phyloP scores from a whole-genome alignment of 2,329 filamentous ascomycete genomes.

The Tolypocladium ovalisporum region DNA sequence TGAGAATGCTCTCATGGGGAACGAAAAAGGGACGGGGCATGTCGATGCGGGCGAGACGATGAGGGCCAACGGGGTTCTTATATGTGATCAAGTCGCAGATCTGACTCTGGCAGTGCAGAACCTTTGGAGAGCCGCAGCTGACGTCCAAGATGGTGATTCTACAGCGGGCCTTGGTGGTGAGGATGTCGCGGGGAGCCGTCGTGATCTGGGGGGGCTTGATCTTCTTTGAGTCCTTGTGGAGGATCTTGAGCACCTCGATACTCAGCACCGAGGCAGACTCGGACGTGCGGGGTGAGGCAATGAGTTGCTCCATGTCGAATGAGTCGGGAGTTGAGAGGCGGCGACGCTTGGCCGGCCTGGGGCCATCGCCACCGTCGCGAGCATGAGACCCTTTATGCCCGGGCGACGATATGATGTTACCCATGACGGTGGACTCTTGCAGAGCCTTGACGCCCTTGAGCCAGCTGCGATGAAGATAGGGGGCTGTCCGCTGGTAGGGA shows the following conservation, averaged over 20 bases:
- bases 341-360: conserved; percentile 37
- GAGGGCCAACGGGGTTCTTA: conserved; percentile 33
- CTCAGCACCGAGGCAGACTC: conserved; percentile 32
- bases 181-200: conserved; percentile 16
- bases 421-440: conserved; percentile 29
- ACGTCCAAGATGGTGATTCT: conserved; percentile 25
- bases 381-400: conserved; percentile 20
- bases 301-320: conserved; percentile 19
- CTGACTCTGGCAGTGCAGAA: conserved; percentile 44
- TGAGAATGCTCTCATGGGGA: conserved; percentile 37
- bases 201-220: conserved; percentile 16
- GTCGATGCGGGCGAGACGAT: conserved; percentile 36
- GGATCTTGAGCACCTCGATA: conserved; percentile 41
- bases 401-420: conserved; percentile 28
- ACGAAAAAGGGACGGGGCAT: conserved; percentile 39
- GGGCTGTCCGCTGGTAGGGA: conserved; percentile 35
- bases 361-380: conserved; percentile 24
- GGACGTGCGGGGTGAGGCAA: conserved; percentile 16
- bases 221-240: conserved; percentile 34
- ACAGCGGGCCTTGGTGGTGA: conserved; percentile 23
- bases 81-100: conserved; percentile 40
- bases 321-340: conserved; percentile 31
- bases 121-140: conserved; percentile 23
- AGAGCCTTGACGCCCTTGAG: conserved; percentile 33
- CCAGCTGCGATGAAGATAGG: conserved; percentile 46